Evolutionary conservation across 495 filamentous ascomycete species (phyloP), one percentile per base, ranked within the genome.

Genomic region (Sporormia fimetaria): DNA sequence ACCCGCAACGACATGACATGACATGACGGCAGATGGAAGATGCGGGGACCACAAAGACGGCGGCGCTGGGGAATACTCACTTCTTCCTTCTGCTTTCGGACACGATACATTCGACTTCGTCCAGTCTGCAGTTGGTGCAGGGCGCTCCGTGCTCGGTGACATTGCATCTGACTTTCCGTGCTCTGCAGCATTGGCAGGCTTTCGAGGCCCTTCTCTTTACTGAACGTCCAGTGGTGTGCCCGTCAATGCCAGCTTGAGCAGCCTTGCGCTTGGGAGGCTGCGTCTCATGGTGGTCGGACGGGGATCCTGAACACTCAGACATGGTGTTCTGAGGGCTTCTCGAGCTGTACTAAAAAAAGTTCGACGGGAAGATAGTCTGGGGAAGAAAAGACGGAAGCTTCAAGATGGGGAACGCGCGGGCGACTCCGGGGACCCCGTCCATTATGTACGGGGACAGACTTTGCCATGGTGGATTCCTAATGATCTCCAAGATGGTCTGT

Each of bases 141-240:
- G 87, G 87, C 20, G 79, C 75, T 23, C 81, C 81, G 62, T 78
- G 79, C 51, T 92, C 83, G 30, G 87, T 83, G 44, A 93, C 87
- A 65, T 94, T 84, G 64, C 87, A 94, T 33, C 87, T 71, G n/a
- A 94, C 87, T 60, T 94, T 94, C 51, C 87, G 76, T 17, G 81
- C 73, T 38, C 87, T 71, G 56, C 87, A 94, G 49, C 79, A 83
- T 50, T 83, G 80, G 57, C 87, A 94, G 16, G 87, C 87, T 39
- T 87, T 81, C 5, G 86, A 81, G 2, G 87, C 87, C 48, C 87
- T 71, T 38, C 87, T 67, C 60, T 94, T 94, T 17, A 82, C 77
- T 36, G 60, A 57, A 25, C 61, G 57, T 33, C 50, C 50, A 36
- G 61, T 54, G 26, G 52, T 40, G 40, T 57, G 44, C 23, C 54